Base-by-base conservation (phyloP, 1,139 yeast genomes). In the Spathaspora sp. region DNA sequence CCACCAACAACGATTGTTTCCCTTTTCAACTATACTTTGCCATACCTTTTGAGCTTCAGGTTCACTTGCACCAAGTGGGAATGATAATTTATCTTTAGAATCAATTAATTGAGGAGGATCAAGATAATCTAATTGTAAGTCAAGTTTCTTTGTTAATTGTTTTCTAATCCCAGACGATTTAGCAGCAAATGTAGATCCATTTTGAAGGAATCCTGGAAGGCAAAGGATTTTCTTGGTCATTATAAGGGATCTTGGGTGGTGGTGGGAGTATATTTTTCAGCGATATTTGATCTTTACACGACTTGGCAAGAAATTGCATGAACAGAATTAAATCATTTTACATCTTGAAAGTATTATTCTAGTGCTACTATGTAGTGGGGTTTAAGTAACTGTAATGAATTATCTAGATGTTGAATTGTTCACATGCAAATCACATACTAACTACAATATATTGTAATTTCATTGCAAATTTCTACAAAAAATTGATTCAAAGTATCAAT, bases 141-240 rank as follows among this genome's bases (percentile, higher is more conserved):
- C 82, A 18, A 76, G 71, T 56, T 86, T 83, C 58, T 83, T 67
- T 13, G 67, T 79, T 52, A 90, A 68, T 2, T 84, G 73, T 58
- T 88, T 86, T 47, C 96, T 72, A 16, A 91, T 70, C 2, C 89
- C 96, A 1, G 93, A 80, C 0, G 96, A 81, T 61, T 89, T 89
- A 51, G 82, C 84, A 15, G 93, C 85, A 59, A 90, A 84, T 10
- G 84, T 72, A 39, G 81, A 75, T 6, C 89, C 96, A 55, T 81
- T 86, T 68, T 89, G 95, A 34, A 74, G 58, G 51, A 61, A 74
- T 1, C 79, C 81, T 27, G 78, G 78, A 20, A 75, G 61, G 43
- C 73, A 69, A 29, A 70, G 63, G 16, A 70, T 51, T 43, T 58
- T 61, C 42, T 49, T 51, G 3, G 36, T 31, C 44, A 42, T 42